Conservation (phyloP, 768 basidiomycete species). For the Naganishia onofrii region DNA sequence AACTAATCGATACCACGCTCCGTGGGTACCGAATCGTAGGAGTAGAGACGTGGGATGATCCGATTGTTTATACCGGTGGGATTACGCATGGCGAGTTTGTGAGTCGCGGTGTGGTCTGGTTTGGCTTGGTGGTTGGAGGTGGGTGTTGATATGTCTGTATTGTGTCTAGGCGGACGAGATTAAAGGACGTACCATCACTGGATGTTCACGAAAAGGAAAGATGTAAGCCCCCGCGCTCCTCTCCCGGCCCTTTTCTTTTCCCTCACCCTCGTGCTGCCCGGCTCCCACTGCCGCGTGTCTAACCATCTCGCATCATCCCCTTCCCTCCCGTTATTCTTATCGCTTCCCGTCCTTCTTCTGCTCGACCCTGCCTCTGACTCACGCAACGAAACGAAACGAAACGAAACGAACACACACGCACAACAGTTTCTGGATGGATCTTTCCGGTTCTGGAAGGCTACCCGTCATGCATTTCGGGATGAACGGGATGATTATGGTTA, state of each 20-base stretch:
- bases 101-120: slow-evolving; percentile 40
- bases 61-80: slow-evolving; percentile 62
- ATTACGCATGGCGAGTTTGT: slow-evolving; percentile 65
- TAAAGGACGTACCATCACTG: slow-evolving; percentile 46
- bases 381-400: too few species aligned
- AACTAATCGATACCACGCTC: slow-evolving; percentile 60
- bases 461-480: slow-evolving; percentile 80
- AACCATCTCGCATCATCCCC: too few species aligned
- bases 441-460: slow-evolving; percentile 62
- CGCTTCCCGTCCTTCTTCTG: too few species aligned
- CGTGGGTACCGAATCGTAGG: slow-evolving; percentile 59
- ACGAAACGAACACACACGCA: too few species aligned
- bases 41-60: slow-evolving; percentile 64
- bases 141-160: too few species aligned
- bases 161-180: slow-evolving; percentile 59
- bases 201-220: slow-evolving; percentile 52
- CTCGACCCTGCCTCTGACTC: not conserved
- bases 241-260: too few species aligned
- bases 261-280: too few species aligned
- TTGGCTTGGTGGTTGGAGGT: not conserved
- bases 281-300: too few species aligned
- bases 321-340: too few species aligned
- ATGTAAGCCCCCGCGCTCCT: slow-evolving; percentile 35
- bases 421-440: slow-evolving; percentile 58
- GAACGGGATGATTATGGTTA: slow-evolving; percentile 78